Evolutionary conservation across 2,329 filamentous ascomycete genomes (phyloP).

Genomic region (Aspergillus sojae): DNA sequence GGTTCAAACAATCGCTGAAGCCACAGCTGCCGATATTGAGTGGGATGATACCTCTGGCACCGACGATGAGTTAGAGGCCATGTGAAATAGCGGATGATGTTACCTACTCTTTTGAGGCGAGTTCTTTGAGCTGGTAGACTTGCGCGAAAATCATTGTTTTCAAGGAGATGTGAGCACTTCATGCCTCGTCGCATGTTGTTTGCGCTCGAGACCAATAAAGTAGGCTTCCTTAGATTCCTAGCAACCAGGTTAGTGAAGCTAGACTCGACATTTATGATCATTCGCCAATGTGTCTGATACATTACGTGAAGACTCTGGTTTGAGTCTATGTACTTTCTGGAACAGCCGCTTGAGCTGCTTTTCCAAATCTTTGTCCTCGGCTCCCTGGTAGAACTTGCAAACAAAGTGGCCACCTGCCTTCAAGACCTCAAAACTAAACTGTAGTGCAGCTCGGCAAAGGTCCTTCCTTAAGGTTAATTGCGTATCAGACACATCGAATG

Average conservation of each 20-base stretch:
- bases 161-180: constrained; percentile 44
- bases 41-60: constrained; percentile 43
- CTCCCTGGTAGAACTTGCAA: constrained; percentile 95
- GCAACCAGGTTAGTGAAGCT: constrained; percentile 16
- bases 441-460: constrained; percentile 81
- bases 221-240: constrained; percentile 84
- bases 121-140: not conserved
- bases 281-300: constrained; percentile 50
- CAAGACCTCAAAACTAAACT: constrained; percentile 83
- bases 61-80: constrained; percentile 39
- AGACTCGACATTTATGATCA: constrained; percentile 4
- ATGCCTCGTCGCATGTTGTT: constrained; percentile 51
- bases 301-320: constrained; percentile 85
- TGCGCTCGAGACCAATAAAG: constrained; percentile 78
- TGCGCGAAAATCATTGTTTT: not conserved
- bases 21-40: constrained; percentile 46
- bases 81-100: constrained; percentile 11
- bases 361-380: constrained; percentile 81
- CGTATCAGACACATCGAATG: constrained; percentile 3
- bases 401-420: constrained; percentile 84
- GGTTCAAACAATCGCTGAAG: constrained; percentile 52
- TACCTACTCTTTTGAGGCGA: not conserved
- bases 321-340: constrained; percentile 77
- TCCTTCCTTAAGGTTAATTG: constrained; percentile 60
- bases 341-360: constrained; percentile 75